phyloP scores from a whole-genome alignment of 1,284 basidiomycete genomes.

The Coniferiporia weirii region DNA sequence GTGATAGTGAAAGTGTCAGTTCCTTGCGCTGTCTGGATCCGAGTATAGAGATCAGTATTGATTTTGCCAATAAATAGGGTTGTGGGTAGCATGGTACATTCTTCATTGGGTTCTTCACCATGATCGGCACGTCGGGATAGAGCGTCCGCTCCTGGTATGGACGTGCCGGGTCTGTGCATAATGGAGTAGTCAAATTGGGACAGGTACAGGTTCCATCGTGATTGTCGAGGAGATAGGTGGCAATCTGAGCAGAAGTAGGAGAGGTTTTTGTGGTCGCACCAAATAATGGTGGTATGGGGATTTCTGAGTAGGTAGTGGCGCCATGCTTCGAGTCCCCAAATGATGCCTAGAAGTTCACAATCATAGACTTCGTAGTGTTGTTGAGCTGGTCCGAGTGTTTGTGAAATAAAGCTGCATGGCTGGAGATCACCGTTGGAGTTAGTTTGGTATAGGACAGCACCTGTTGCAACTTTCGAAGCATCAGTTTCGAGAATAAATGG shows the following conservation, averaged over 20 bases:
- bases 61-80: constrained; percentile 22
- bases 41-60: constrained; percentile 4
- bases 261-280: constrained; percentile 1
- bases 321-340: background rate
- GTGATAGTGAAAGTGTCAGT: background rate
- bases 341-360: background rate
- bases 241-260: background rate
- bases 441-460: background rate
- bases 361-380: background rate
- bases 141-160: constrained; percentile 32
- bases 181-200: constrained; percentile 34
- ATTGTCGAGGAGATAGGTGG: constrained; percentile 25
- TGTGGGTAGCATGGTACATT: constrained; percentile 28
- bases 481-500: background rate
- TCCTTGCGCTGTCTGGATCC: background rate
- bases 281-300: background rate
- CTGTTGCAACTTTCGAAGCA: background rate
- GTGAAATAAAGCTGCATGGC: background rate
- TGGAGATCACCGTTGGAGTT: background rate
- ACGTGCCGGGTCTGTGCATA: constrained; percentile 33
- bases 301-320: background rate
- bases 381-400: background rate
- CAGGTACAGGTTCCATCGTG: constrained; percentile 35
- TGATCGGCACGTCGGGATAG: constrained; percentile 37
- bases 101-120: constrained; percentile 26